Evolutionary conservation across 225 moss, liverwort and hornwort genomes (phyloP).

Genomic region (Polytrichum commune): DNA sequence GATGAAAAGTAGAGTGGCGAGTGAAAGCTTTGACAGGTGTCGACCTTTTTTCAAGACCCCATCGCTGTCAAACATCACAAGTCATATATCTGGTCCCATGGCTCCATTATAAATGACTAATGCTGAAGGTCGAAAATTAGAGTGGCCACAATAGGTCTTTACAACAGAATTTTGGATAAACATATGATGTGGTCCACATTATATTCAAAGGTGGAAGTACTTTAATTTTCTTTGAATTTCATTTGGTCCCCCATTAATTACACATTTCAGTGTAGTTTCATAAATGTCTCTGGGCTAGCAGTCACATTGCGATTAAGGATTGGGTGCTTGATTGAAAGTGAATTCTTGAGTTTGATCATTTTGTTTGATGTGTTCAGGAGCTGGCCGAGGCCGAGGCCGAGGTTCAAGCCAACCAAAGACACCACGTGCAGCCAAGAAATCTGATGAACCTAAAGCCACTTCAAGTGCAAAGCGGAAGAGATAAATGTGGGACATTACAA

Average conservation of each 20-base stretch:
- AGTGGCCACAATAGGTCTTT: too few relatives aligned
- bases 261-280: neutral
- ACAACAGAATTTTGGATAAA: too few relatives aligned
- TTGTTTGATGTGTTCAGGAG: slow-evolving; percentile 10
- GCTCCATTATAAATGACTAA: too few relatives aligned
- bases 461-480: slow-evolving; percentile 48
- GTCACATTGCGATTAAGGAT: neutral
- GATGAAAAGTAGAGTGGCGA: too few relatives aligned
- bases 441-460: slow-evolving; percentile 23
- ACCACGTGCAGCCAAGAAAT: slow-evolving; percentile 8
- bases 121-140: too few relatives aligned
- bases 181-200: too few relatives aligned
- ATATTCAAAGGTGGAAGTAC: too few relatives aligned
- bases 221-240: neutral
- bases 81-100: too few relatives aligned
- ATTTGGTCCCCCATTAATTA: neutral
- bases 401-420: slow-evolving; percentile 43
- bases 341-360: neutral
- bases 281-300: neutral
- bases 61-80: too few relatives aligned
- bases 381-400: slow-evolving; percentile 34
- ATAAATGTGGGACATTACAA: slow-evolving; percentile 15
- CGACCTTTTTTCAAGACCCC: too few relatives aligned
- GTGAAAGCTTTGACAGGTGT: too few relatives aligned
- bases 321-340: neutral